Percentiles rank a stretch among this genome's conserved stretches.
Conservation (phyloP, 179 eudicot genomes). For the Vitellaria paradoxa region DNA sequence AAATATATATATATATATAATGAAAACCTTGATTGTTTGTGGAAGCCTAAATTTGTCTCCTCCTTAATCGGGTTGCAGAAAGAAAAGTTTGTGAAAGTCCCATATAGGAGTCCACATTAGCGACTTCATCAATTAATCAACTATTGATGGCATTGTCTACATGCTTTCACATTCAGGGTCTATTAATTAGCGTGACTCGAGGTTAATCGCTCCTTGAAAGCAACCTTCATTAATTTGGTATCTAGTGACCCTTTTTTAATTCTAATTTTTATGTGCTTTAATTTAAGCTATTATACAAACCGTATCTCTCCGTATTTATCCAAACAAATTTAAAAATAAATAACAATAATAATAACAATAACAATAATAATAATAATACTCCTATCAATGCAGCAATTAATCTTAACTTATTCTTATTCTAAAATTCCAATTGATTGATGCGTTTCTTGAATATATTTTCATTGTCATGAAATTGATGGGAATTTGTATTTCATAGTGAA, state of each 20-base stretch:
- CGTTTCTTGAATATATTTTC: neutral
- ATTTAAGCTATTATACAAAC: neutral
- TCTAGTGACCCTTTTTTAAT: neutral
- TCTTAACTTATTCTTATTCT: neutral
- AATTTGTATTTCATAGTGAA: neutral
- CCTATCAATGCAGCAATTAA: neutral
- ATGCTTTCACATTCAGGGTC: neutral
- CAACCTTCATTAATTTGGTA: neutral
- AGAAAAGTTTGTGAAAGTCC: too few relatives aligned
- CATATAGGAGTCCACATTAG: neutral
- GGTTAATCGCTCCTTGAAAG: slow-evolving; percentile 10
- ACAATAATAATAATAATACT: too few relatives aligned
- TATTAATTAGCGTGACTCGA: slow-evolving; percentile 10
- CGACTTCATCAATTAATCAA: neutral
- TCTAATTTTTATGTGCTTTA: neutral
- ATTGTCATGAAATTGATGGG: neutral
- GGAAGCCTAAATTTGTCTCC: too few relatives aligned
- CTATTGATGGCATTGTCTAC: neutral
- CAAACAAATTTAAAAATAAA: too few relatives aligned
- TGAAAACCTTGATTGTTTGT: too few relatives aligned
- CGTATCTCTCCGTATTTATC: neutral
- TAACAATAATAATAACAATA: too few relatives aligned
- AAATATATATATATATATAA: too few relatives aligned
- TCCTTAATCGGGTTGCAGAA: too few relatives aligned
- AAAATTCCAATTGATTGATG: neutral